Evolutionary conservation across 805 yeast species (phyloP).

Genomic region (Kodamaea neixiangensis): DNA sequence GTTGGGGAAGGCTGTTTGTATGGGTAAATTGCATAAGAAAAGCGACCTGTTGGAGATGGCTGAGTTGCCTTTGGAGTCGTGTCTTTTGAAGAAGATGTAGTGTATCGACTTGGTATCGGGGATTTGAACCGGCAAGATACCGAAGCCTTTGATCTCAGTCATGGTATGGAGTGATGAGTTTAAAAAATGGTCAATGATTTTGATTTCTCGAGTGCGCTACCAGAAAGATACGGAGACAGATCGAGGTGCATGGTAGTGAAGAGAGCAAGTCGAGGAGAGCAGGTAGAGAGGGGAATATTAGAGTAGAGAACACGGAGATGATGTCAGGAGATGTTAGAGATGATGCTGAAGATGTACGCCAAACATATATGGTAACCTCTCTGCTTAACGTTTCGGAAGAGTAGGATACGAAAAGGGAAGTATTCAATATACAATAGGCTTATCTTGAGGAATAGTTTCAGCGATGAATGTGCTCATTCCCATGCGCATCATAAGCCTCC

Average conservation of each 20-base stretch:
- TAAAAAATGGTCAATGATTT: neutral
- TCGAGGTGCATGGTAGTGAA: neutral
- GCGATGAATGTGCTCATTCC: too few relatives aligned
- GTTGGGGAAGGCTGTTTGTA: constrained; percentile 52
- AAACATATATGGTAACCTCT: too few relatives aligned
- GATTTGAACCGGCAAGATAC: constrained; percentile 49
- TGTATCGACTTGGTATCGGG: constrained; percentile 46
- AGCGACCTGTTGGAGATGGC: constrained; percentile 45
- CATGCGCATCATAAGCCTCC: too few relatives aligned
- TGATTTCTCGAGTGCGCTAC: neutral
- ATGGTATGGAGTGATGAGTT: constrained; percentile 2
- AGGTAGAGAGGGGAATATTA: too few relatives aligned
- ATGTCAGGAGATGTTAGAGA: too few relatives aligned
- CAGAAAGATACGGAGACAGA: neutral
- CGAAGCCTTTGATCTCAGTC: constrained; percentile 59
- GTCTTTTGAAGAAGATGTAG: constrained; percentile 67
- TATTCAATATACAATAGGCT: too few relatives aligned
- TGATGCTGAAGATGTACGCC: too few relatives aligned
- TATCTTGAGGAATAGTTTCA: too few relatives aligned
- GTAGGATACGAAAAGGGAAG: too few relatives aligned
- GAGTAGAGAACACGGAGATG: too few relatives aligned
- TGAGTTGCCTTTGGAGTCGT: constrained; percentile 44
- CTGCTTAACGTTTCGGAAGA: too few relatives aligned
- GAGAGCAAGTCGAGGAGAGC: too few relatives aligned
- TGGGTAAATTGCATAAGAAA: constrained; percentile 79